Evolutionary conservation across 495 filamentous ascomycete species (phyloP), one percentile per base, ranked within the genome.

Genomic region (Aspergillus egyptiacus): DNA sequence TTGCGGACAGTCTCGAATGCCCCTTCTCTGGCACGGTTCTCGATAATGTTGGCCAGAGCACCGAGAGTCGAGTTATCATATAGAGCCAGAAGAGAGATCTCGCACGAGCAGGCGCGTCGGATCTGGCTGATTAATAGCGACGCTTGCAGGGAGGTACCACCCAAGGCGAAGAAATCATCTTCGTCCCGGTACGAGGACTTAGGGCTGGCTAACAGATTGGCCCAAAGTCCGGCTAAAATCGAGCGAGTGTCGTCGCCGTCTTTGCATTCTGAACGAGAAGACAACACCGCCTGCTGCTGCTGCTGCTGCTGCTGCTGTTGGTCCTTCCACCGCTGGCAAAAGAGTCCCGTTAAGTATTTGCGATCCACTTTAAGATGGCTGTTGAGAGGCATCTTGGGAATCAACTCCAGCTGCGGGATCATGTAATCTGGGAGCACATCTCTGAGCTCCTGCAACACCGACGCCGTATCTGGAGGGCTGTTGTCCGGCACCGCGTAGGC

Each of bases 321-420:
- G n/a, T n/a, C n/a, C 1, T 36, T 13, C 41, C 46, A 41, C 18
- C 30, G 24, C n/a, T 51, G 11, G 25, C 38, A 15, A 22, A 46
- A 58, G 5, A 35, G 23, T 0, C 20, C 7, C 3, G 19, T 23
- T 11, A 57, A 32, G 7, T 33, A 10, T n/a, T 57, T 57, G 13
- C 58, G 51, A 19, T 60, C 50, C 5, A 60, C 45, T 18, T 60
- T 60, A 3, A 22, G 44, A 38, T 51, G 42, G 22, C 27, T 45
- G 13, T 50, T 60, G 9, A 60, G 40, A 10, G 58, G 48, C 18
- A 60, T 43, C 18, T 50, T 31, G 13, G 37, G 2, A 3, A 60
- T 37, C 5, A 55, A 9, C 36, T 57, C 48, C 2, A 57, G 33
- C 2, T 45, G 54, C 15, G 51, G 54, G 0, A 61, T 28, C 51